Evolutionary conservation across 257 asterid species (phyloP), one percentile per base, ranked within the genome.

Genomic region (Scutellaria minor): DNA sequence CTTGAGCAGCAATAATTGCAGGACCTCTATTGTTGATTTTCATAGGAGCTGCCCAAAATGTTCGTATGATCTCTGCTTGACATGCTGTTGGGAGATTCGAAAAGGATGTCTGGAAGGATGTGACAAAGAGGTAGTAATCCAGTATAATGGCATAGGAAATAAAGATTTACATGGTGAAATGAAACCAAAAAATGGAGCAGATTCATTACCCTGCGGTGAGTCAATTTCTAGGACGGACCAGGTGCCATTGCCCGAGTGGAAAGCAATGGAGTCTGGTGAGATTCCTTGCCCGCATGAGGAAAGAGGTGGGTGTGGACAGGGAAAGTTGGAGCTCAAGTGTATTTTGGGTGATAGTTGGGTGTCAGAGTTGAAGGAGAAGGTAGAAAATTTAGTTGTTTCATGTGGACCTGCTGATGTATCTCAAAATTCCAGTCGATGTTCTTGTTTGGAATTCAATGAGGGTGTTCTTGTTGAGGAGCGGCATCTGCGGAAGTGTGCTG

Each of bases 31-130:
- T 56, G 85, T 80, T 20, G 90, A 89, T 76, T 80, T 84, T 73
- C 90, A 84, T 63, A 80, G 90, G 66, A 89, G 84, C 80, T 89
- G 93, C 56, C 75, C 93, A 42, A 46, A 20, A 10, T 89, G 96
- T 75, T 79, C 80, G 7, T 89, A 82, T 47, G 96, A 89, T 84
- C 86, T 89, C 54, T 89, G 93, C 70, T 52, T 85, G 68, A 75
- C 82, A 31, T 89, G 96, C 74, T 87, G 91, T 64, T 75, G 51
- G 60, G 96, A 89, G 79, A 68, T 87, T 52, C 81, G 93, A 53
- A 80, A 65, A 76, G 93, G 90, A 72, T 74, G 75, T 69, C 70
- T 85, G 63, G 78, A 40, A 70, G 80, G 54, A 60, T 68, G 80
- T 76, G 77, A 70, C 14, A 24, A 56, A 55, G 83, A 50, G 62